Evolutionary conservation across 495 filamentous ascomycete species (phyloP).

Genomic region (Neurospora tetrasperma): DNA sequence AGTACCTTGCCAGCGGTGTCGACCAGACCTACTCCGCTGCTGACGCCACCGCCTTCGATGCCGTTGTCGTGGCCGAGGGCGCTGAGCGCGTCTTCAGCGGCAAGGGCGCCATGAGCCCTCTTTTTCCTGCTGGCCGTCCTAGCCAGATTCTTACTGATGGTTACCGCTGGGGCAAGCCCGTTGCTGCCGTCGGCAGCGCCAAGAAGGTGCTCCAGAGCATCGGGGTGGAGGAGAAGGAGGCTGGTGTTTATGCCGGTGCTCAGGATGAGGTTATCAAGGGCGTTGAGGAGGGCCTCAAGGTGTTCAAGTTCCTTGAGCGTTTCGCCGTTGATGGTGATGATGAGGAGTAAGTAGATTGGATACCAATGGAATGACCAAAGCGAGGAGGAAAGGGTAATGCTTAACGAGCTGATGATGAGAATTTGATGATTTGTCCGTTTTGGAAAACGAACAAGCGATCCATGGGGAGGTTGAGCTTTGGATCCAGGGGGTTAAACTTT

Average conservation of each 20-base stretch:
- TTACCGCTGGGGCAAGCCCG: conserved; percentile 64
- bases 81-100: conserved; percentile 43
- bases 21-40: conserved; percentile 61
- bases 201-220: conserved; percentile 30
- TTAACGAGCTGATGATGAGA: neutral
- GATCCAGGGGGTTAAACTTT: neutral
- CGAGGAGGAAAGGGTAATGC: neutral
- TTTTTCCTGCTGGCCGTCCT: conserved; percentile 56
- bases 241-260: conserved; percentile 43
- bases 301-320: conserved; percentile 39
- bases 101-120: conserved; percentile 25
- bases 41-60: conserved; percentile 65
- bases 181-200: conserved; percentile 47
- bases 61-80: conserved; percentile 50
- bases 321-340: neutral
- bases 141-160: conserved; percentile 55
- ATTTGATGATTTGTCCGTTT: neutral
- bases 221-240: conserved; percentile 20
- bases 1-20: conserved; percentile 45
- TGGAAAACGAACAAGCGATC: neutral
- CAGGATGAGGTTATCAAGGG: conserved; percentile 15
- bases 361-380: neutral
- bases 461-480: neutral
- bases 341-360: neutral
- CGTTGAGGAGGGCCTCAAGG: conserved; percentile 48